phyloP scores from a whole-genome alignment of 1,284 basidiomycete genomes.

The Cystobasidium sp. region DNA sequence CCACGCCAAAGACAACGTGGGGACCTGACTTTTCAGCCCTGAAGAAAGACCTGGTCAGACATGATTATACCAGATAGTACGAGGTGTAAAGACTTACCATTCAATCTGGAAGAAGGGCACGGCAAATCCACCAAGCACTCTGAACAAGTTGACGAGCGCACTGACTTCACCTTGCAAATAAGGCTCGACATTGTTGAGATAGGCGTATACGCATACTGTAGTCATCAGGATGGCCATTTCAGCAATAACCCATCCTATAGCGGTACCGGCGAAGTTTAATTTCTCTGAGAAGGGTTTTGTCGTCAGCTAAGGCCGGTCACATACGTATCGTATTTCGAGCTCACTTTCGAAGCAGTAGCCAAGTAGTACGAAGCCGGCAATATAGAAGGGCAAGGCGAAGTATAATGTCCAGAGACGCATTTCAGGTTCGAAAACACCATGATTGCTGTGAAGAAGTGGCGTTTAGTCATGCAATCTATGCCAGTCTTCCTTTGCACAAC shows the following conservation, averaged over 20 bases:
- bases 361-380: constrained; percentile 55
- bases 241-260: constrained; percentile 54
- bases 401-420: constrained; percentile 71
- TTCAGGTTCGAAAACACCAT: constrained; percentile 73
- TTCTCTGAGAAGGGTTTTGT: constrained; percentile 63
- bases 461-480: neutral
- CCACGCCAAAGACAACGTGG: constrained; percentile 65
- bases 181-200: constrained; percentile 64
- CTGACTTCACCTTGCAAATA: constrained; percentile 64
- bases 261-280: constrained; percentile 59
- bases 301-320: neutral
- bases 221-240: constrained; percentile 44
- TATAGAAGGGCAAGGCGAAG: constrained; percentile 66
- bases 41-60: constrained; percentile 48
- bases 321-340: neutral
- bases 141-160: constrained; percentile 66
- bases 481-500: too few species aligned
- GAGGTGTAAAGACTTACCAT: constrained; percentile 51
- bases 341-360: constrained; percentile 61
- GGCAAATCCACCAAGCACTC: constrained; percentile 66
- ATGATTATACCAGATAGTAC: neutral
- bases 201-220: constrained; percentile 53
- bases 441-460: constrained; percentile 62
- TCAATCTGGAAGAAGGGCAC: constrained; percentile 69
- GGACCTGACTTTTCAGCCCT: constrained; percentile 64